Percentiles rank a stretch among this genome's conserved stretches.
Conservation (phyloP, 2,329 filamentous ascomycete genomes). For the Colletotrichum sansevieriae region DNA sequence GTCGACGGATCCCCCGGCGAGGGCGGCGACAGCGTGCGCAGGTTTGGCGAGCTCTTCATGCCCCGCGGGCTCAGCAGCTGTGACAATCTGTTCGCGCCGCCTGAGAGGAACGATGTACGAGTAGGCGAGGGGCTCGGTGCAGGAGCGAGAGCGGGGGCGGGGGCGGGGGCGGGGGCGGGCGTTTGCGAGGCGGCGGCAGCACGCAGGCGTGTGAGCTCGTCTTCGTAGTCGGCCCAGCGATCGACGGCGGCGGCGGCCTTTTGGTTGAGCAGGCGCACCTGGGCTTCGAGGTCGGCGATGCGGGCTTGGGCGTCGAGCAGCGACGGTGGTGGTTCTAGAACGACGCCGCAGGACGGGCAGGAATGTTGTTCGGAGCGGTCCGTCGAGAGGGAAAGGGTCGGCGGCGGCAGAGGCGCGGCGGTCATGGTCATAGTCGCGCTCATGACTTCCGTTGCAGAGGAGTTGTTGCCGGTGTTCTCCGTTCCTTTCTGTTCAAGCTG, state of each 20-base stretch:
- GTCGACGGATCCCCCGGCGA: slow-evolving; percentile 47
- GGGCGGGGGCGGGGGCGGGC: slow-evolving; percentile 39
- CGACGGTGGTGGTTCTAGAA: slow-evolving; percentile 54
- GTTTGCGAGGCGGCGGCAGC: slow-evolving; percentile 42
- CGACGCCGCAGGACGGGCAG: slow-evolving; percentile 66
- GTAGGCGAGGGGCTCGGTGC: slow-evolving; percentile 49
- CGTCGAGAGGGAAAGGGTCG: slow-evolving; percentile 42
- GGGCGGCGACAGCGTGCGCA: slow-evolving; percentile 46
- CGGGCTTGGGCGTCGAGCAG: slow-evolving; percentile 69
- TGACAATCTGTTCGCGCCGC: slow-evolving; percentile 59
- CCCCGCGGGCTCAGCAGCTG: slow-evolving; percentile 55
- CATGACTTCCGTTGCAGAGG: slow-evolving; percentile 32
- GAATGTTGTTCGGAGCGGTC: slow-evolving; percentile 47
- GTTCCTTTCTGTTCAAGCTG: not conserved
- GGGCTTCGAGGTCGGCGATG: slow-evolving; percentile 77
- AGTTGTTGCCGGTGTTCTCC: not conserved
- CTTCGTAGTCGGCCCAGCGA: slow-evolving; percentile 83
- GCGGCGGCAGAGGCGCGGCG: slow-evolving; percentile 39
- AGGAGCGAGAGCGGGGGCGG: slow-evolving; percentile 24
- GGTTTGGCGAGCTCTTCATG: slow-evolving; percentile 61
- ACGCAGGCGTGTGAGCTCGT: slow-evolving; percentile 76
- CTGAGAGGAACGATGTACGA: slow-evolving; percentile 61
- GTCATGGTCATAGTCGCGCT: slow-evolving; percentile 44
- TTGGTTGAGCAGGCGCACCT: slow-evolving; percentile 77
- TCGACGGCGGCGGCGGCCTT: slow-evolving; percentile 76